A percentile compares a stretch with the other conserved stretches of the same genome.
Evolutionary conservation across 768 basidiomycete genomes (phyloP).

Genomic region (Boletus tomentosulus): DNA sequence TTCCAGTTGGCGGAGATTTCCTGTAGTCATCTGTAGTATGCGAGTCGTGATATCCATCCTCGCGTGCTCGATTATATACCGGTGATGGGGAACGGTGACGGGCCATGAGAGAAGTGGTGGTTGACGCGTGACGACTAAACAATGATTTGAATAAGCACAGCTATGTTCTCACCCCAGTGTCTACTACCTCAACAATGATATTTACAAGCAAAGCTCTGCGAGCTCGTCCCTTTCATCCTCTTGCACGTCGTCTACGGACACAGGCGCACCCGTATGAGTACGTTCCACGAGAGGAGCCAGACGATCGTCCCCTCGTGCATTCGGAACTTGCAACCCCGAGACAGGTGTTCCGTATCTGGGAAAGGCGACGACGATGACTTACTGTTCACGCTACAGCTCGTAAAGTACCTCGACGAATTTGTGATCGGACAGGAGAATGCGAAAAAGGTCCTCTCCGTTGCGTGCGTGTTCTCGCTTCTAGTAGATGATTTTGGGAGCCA

Average conservation of each 20-base stretch:
- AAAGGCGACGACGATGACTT: conserved; percentile 4
- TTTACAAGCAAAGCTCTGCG: conserved; percentile 22
- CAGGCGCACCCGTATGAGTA: conserved; percentile 52
- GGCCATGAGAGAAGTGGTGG: conserved; percentile 33
- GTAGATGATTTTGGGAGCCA: not conserved
- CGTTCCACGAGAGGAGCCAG: conserved; percentile 27
- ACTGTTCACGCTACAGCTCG: conserved; percentile 47
- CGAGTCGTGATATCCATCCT: conserved; percentile 33
- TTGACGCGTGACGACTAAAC: not conserved
- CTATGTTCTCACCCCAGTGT: conserved; percentile 1
- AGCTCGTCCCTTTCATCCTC: conserved; percentile 25
- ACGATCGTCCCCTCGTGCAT: conserved; percentile 31
- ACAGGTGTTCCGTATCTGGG: conserved; percentile 34
- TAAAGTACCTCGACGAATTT: conserved; percentile 81
- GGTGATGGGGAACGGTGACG: conserved; percentile 48
- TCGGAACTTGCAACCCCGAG: conserved; percentile 57
- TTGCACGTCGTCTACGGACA: conserved; percentile 45
- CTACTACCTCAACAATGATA: conserved; percentile 12
- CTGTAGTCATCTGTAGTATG: conserved; percentile 30
- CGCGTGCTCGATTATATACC: conserved; percentile 18
- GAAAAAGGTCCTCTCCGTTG: conserved; percentile 91
- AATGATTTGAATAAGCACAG: not conserved
- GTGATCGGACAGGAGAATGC: conserved; percentile 90
- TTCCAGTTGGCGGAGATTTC: conserved; percentile 31
- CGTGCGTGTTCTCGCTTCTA: conserved; percentile 51